Evolutionary conservation across 2,329 filamentous ascomycete genomes (phyloP).

Genomic region (Coniella vitis): DNA sequence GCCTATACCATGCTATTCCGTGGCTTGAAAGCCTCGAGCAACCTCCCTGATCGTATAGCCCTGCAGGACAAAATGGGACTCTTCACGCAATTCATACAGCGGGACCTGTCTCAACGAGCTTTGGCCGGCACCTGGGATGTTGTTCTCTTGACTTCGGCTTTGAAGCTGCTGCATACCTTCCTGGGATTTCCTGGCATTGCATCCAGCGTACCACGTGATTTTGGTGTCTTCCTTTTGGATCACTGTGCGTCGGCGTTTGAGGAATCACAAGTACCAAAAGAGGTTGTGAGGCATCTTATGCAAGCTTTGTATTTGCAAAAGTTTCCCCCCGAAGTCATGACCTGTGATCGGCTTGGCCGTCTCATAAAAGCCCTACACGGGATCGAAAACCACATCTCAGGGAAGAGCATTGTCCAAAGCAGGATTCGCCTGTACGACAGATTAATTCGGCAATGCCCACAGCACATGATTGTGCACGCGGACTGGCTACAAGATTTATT

Average conservation of each 20-base stretch:
- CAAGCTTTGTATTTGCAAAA: slow-evolving; percentile 74
- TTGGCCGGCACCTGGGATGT: slow-evolving; percentile 52
- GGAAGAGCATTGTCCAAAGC: slow-evolving; percentile 73
- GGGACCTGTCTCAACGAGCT: slow-evolving; percentile 65
- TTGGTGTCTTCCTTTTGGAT: slow-evolving; percentile 73
- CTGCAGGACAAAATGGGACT: slow-evolving; percentile 69
- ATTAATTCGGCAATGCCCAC: slow-evolving; percentile 64
- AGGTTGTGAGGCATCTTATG: slow-evolving; percentile 71
- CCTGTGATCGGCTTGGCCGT: slow-evolving; percentile 58
- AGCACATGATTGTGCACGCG: slow-evolving; percentile 62
- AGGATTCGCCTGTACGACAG: slow-evolving; percentile 74
- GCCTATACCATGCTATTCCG: slow-evolving; percentile 76
- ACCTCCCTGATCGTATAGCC: slow-evolving; percentile 67
- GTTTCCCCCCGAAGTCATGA: slow-evolving; percentile 71
- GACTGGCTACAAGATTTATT: slow-evolving; percentile 82
- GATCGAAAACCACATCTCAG: slow-evolving; percentile 66
- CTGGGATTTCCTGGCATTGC: slow-evolving; percentile 68
- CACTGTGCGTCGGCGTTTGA: slow-evolving; percentile 69
- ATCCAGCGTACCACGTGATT: slow-evolving; percentile 66
- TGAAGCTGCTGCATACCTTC: slow-evolving; percentile 71
- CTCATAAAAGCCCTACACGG: slow-evolving; percentile 65
- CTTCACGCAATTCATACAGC: slow-evolving; percentile 74
- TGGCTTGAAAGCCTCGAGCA: slow-evolving; percentile 73
- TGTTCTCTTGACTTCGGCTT: slow-evolving; percentile 67
- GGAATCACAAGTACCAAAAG: slow-evolving; percentile 63